Evolutionary conservation across 2,329 filamentous ascomycete genomes (phyloP).

Genomic region (Fusarium cyanostomum): DNA sequence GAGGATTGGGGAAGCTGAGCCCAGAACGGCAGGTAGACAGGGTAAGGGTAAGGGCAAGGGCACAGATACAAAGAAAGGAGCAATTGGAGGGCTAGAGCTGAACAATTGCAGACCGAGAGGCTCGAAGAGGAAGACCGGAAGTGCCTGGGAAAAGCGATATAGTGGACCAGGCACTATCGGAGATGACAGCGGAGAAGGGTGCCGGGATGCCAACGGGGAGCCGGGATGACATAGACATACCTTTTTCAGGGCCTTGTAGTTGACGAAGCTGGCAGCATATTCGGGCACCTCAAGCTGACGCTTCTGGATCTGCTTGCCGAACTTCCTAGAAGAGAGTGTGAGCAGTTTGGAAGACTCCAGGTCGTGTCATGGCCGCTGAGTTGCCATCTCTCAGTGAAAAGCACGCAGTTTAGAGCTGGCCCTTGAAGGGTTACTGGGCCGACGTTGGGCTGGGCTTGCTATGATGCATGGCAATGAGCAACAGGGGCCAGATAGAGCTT

Average conservation of each 20-base stretch:
- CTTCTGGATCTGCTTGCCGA: slow-evolving; percentile 99
- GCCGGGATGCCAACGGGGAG: slow-evolving; percentile 26
- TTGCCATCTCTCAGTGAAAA: slow-evolving; percentile 2
- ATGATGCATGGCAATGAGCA: slow-evolving; percentile 6
- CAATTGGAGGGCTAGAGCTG: slow-evolving; percentile 8
- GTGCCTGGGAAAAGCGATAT: slow-evolving; percentile 19
- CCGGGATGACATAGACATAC: slow-evolving; percentile 57
- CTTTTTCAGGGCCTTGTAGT: slow-evolving; percentile 99
- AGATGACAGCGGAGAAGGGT: slow-evolving; percentile 38
- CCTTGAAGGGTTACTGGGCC: slow-evolving; percentile 9
- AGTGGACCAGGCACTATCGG: slow-evolving; percentile 29
- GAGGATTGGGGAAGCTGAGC: slow-evolving; percentile 10
- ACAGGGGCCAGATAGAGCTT: slow-evolving; percentile 38
- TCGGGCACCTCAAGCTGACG: slow-evolving; percentile 98
- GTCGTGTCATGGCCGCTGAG: neutral
- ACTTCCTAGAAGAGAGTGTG: slow-evolving; percentile 76
- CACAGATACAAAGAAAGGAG: slow-evolving; percentile 6
- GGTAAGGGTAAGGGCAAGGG: slow-evolving; percentile 8
- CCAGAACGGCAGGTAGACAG: slow-evolving; percentile 2
- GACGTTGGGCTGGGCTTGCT: slow-evolving; percentile 2
- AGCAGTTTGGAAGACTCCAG: slow-evolving; percentile 17
- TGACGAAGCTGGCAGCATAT: slow-evolving; percentile 98
- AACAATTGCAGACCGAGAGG: slow-evolving; percentile 9
- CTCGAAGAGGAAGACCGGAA: slow-evolving; percentile 9
- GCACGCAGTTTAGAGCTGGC: slow-evolving; percentile 1